A percentile compares a stretch with the other conserved stretches of the same genome.
These are phyloP conservation scores for Colletotrichum musicola DNA, from an alignment of 2,329 filamentous ascomycete genomes.

Conservation along the genomic window DNA sequence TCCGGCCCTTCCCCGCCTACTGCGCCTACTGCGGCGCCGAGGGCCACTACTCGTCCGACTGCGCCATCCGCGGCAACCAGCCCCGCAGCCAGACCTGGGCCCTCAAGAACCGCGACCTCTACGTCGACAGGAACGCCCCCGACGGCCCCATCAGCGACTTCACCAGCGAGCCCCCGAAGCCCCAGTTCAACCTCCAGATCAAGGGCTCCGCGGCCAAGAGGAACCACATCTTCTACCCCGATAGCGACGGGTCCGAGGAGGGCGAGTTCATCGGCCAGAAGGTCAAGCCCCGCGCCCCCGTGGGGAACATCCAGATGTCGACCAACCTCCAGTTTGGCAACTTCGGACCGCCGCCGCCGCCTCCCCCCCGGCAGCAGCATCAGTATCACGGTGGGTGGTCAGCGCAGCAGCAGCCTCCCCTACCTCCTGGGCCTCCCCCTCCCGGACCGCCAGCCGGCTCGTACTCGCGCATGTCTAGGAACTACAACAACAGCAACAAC, in stretches of 20 bases:
- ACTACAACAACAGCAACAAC: conserved; percentile 30
- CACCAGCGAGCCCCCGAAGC: conserved; percentile 43
- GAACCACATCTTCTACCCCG: conserved; percentile 59
- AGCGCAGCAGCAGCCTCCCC: conserved; percentile 48
- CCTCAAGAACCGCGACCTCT: conserved; percentile 60
- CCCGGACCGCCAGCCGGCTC: conserved; percentile 44
- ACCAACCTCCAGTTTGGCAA: conserved; percentile 54
- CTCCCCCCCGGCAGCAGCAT: conserved; percentile 27
- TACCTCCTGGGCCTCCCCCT: conserved; percentile 55
- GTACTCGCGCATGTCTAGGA: conserved; percentile 38
- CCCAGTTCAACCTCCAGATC: conserved; percentile 45
- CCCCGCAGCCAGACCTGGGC: conserved; percentile 64
- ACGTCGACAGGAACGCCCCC: conserved; percentile 60
- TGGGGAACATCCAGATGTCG: conserved; percentile 54
- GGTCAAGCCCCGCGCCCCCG: conserved; percentile 46
- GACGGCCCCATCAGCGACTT: conserved; percentile 53
- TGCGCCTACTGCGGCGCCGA: conserved; percentile 69
- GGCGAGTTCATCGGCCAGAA: conserved; percentile 56
- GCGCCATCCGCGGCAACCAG: conserved; percentile 47
- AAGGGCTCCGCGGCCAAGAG: conserved; percentile 51
- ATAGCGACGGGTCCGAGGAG: conserved; percentile 60
- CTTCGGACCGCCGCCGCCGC: conserved; percentile 37
- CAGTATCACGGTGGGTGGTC: conserved; percentile 36
- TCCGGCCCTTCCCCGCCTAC: conserved; percentile 61
- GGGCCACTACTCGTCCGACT: conserved; percentile 71